Evolutionary conservation across 495 filamentous ascomycete genomes (phyloP).

Genomic region (Neurospora cerealis): DNA sequence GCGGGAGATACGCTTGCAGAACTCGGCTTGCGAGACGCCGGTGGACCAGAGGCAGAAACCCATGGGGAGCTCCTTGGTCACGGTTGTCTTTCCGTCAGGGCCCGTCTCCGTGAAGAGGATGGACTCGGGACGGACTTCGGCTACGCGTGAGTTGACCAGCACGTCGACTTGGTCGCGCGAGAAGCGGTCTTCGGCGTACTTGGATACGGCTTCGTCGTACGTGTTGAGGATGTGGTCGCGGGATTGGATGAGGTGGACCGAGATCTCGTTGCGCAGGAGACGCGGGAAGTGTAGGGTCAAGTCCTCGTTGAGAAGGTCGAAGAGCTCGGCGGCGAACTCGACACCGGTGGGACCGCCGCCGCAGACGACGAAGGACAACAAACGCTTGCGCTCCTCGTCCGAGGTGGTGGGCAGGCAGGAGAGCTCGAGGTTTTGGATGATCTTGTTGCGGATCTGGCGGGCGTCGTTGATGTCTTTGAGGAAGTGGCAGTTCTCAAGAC

Average conservation of each 20-base stretch:
- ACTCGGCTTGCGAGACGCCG: slow-evolving; percentile 78
- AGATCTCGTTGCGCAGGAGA: slow-evolving; percentile 90
- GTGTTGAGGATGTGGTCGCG: slow-evolving; percentile 94
- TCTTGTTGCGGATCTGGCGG: slow-evolving; percentile 72
- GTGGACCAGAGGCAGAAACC: slow-evolving; percentile 98
- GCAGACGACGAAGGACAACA: slow-evolving; percentile 89
- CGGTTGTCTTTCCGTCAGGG: slow-evolving; percentile 51
- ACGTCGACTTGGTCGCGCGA: slow-evolving; percentile 84
- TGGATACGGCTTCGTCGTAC: slow-evolving; percentile 89
- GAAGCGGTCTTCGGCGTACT: slow-evolving; percentile 86
- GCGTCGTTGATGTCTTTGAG: slow-evolving; percentile 92
- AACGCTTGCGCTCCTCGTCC: slow-evolving; percentile 76
- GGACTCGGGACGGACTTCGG: slow-evolving; percentile 70
- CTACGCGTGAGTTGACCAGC: slow-evolving; percentile 82
- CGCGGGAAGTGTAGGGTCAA: slow-evolving; percentile 72
- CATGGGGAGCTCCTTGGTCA: slow-evolving; percentile 89
- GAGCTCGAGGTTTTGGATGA: slow-evolving; percentile 86
- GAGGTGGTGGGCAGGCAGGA: slow-evolving; percentile 88
- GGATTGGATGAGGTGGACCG: slow-evolving; percentile 93
- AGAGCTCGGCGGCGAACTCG: slow-evolving; percentile 94
- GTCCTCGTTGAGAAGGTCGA: slow-evolving; percentile 94
- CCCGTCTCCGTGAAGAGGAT: slow-evolving; percentile 80
- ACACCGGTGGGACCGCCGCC: slow-evolving; percentile 96
- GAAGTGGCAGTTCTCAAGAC: slow-evolving; percentile 88
- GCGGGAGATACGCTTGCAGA: slow-evolving; percentile 61